Evolutionary conservation across 768 basidiomycete genomes (phyloP), one percentile per base, ranked within the genome.

Genomic region (Mycena sanguinolenta): DNA sequence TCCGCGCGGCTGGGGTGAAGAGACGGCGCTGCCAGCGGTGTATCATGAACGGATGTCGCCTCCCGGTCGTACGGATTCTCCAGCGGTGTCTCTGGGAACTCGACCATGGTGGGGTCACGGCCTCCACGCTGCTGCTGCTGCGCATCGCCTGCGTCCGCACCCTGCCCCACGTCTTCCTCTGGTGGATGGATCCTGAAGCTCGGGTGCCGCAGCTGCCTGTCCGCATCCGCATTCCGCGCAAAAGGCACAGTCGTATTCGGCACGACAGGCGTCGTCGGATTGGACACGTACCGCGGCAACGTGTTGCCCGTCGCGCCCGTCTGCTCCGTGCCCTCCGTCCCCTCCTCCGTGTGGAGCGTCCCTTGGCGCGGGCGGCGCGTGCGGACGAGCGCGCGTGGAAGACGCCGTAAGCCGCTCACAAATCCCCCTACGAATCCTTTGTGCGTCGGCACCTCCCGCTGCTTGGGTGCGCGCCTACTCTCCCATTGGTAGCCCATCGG

Each of bases 241-340:
- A 67, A 69, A 0, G 32, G n/a, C 25, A 69, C 50, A 4, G n/a
- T 21, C 52, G 39, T 25, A 16, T 61, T 61, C 2, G 55, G 58
- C 14, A 67, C 65, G 28, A 65, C 49, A 1, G 73, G 73, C 27
- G 73, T 72, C 16, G 71, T 62, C 12, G 73, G 74, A 12, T 32
- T 63, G 36, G 71, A 73, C n/a, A 34, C 63, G 32, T 75, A 75
- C 28, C 32, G 67, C 42, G 74, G 74, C 3, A 73, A 63, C 14
- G 74, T 72, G 53, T 74, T 74, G 25, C 71, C 74, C 25, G 69
- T 65, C 60, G 63, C 49, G 44, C 58, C 60, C 25, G 71, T 72
- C 27, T 59, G 64, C 14, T 66, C 64, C 4, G 72, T 70, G n/a
- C 53, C 67, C 21, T 68, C 67, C 54, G 67, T 69, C 1, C 54